Evolutionary conservation across 345 rosid genomes (phyloP).

Genomic region (Luvunga scandens): DNA sequence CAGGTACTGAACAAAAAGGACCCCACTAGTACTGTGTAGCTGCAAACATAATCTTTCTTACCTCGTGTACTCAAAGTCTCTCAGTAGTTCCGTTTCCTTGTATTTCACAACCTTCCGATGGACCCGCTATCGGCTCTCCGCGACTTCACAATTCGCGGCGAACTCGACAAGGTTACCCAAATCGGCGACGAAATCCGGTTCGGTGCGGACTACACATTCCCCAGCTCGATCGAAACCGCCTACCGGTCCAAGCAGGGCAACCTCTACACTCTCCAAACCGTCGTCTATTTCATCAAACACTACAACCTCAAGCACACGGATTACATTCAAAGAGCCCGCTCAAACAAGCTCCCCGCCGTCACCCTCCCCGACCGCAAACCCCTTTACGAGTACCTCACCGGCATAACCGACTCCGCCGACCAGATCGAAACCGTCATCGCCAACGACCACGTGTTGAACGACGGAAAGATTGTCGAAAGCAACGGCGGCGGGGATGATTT

Average conservation of each 20-base stretch:
- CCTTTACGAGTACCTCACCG: conserved; percentile 78
- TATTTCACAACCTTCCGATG: conserved; percentile 26
- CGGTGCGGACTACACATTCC: conserved; percentile 64
- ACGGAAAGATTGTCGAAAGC: conserved; percentile 25
- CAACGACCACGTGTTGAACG: neutral
- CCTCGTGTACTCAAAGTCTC: too few relatives aligned
- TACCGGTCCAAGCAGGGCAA: conserved; percentile 81
- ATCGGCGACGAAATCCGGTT: conserved; percentile 51
- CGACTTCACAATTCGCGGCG: conserved; percentile 61
- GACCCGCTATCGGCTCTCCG: conserved; percentile 80
- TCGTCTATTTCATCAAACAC: conserved; percentile 60
- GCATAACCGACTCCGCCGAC: conserved; percentile 57
- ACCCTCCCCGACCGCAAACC: conserved; percentile 85
- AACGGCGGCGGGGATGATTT: neutral
- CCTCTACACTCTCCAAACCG: conserved; percentile 79
- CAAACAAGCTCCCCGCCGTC: conserved; percentile 61
- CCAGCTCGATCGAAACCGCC: conserved; percentile 64
- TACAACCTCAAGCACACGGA: conserved; percentile 72
- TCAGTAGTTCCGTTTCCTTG: too few relatives aligned
- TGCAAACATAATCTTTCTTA: too few relatives aligned
- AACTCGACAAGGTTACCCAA: conserved; percentile 56
- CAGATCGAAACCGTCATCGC: conserved; percentile 32
- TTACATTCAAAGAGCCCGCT: conserved; percentile 62
- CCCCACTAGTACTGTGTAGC: neutral
- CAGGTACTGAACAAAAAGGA: too few relatives aligned